Percentiles rank a stretch among this genome's conserved stretches.
phyloP scores from a whole-genome alignment of 2,329 filamentous ascomycete species.

The Fusarium sp. region DNA sequence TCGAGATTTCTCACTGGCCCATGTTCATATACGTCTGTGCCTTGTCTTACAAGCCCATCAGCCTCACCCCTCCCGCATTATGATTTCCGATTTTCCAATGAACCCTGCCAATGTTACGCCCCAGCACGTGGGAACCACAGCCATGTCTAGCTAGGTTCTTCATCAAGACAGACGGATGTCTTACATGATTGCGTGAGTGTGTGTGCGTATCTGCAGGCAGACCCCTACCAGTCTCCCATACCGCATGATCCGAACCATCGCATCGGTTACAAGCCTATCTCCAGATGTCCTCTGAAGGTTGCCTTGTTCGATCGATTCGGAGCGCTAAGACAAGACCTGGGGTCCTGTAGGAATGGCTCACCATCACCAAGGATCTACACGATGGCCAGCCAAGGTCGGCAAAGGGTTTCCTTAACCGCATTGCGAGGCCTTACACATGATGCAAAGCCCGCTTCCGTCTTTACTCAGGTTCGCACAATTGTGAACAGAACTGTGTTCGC shows the following conservation, averaged over 20 bases:
- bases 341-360: neutral
- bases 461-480: constrained; percentile 36
- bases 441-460: constrained; percentile 34
- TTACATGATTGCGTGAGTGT: constrained; percentile 9
- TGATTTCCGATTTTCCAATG: neutral
- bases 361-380: neutral
- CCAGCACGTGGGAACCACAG: constrained; percentile 22
- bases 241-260: constrained; percentile 17
- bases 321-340: neutral
- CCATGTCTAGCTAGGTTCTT: constrained; percentile 6
- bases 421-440: constrained; percentile 32
- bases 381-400: neutral
- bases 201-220: constrained; percentile 3
- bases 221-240: constrained; percentile 16
- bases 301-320: neutral
- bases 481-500: constrained; percentile 40
- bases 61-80: neutral
- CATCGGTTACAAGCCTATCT: neutral
- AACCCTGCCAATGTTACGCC: neutral
- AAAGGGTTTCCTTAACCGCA: neutral
- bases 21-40: neutral
- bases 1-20: neutral
- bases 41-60: neutral
- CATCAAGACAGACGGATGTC: constrained; percentile 15
- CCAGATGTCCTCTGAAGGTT: neutral